Conservation (phyloP, 2,329 filamentous ascomycete genomes). For the Purpureocillium takamizusanense region DNA sequence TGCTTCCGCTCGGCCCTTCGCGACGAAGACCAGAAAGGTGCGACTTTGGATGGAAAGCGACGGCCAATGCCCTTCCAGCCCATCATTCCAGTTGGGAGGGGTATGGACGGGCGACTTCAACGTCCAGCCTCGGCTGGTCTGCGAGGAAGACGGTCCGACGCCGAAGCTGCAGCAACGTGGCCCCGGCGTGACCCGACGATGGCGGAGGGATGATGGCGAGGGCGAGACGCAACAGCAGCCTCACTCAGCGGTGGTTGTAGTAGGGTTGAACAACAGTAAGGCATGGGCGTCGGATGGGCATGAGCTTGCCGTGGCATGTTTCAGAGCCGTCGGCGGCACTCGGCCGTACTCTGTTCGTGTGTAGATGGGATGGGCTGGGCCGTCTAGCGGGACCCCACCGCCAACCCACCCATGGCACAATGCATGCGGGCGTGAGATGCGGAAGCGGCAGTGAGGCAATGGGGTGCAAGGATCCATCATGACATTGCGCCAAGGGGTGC, state of each 20-base stretch:
- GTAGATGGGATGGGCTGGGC: conserved; percentile 14
- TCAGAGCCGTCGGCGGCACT: conserved; percentile 25
- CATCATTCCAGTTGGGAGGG: conserved; percentile 17
- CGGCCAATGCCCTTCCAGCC: conserved; percentile 28
- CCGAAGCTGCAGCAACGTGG: background rate
- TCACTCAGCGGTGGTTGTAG: background rate
- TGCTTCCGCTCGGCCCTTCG: conserved; percentile 18
- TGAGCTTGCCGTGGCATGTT: conserved; percentile 15
- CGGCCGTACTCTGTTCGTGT: conserved; percentile 25
- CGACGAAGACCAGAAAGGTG: conserved; percentile 19
- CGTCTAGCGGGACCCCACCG: conserved; percentile 22
- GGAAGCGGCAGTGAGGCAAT: background rate
- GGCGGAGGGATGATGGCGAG: background rate
- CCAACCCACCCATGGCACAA: conserved; percentile 11
- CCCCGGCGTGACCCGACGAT: background rate
- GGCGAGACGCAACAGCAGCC: background rate
- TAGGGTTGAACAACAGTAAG: conserved; percentile 2
- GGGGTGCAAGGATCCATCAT: background rate
- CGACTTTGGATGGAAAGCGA: conserved; percentile 22
- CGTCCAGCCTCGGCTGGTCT: conserved; percentile 1
- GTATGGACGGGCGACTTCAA: background rate
- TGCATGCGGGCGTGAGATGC: background rate
- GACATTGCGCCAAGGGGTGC: conserved; percentile 6
- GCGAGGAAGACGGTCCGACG: background rate
- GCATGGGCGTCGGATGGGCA: conserved; percentile 2